These are phyloP conservation scores for Penicillium frequentans DNA, from an alignment of 2,329 filamentous ascomycete species.

Conservation along the genomic window DNA sequence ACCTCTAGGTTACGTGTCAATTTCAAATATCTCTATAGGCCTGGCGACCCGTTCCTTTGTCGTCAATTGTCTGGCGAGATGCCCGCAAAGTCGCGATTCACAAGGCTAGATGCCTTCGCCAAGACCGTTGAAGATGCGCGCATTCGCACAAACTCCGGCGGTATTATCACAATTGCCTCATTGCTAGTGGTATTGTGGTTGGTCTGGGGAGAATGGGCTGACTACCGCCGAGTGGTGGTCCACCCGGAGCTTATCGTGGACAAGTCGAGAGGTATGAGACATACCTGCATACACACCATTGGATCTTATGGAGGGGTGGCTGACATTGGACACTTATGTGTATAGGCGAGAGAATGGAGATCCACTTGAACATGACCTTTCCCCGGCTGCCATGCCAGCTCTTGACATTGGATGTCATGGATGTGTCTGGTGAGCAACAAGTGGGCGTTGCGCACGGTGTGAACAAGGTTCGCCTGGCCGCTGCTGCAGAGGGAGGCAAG, in stretches of 20 bases:
- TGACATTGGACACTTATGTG: slow-evolving; percentile 12
- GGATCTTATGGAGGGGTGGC: neutral
- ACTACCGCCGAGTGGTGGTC: slow-evolving; percentile 83
- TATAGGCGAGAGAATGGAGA: slow-evolving; percentile 95
- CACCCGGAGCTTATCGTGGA: slow-evolving; percentile 94
- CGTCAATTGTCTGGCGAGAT: slow-evolving; percentile 52
- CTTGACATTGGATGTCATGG: slow-evolving; percentile 96
- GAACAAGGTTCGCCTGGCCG: slow-evolving; percentile 79
- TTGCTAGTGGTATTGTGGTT: slow-evolving; percentile 85
- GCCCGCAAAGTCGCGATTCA: slow-evolving; percentile 91
- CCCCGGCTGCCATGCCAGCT: slow-evolving; percentile 92
- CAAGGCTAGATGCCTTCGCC: slow-evolving; percentile 95
- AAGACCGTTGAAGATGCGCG: slow-evolving; percentile 99
- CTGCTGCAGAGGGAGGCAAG: slow-evolving; percentile 70
- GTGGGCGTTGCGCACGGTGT: slow-evolving; percentile 91
- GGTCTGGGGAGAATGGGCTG: slow-evolving; percentile 91
- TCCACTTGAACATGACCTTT: slow-evolving; percentile 96
- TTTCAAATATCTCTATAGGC: neutral
- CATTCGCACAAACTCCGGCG: slow-evolving; percentile 91
- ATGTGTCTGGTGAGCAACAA: slow-evolving; percentile 95
- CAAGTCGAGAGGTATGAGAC: slow-evolving; percentile 76
- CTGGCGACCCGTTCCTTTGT: slow-evolving; percentile 25
- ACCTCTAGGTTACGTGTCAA: neutral
- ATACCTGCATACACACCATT: neutral
- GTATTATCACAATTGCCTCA: slow-evolving; percentile 89